phyloP scores from a whole-genome alignment of 1,284 basidiomycete genomes.

The Rhodotorula sp. region DNA sequence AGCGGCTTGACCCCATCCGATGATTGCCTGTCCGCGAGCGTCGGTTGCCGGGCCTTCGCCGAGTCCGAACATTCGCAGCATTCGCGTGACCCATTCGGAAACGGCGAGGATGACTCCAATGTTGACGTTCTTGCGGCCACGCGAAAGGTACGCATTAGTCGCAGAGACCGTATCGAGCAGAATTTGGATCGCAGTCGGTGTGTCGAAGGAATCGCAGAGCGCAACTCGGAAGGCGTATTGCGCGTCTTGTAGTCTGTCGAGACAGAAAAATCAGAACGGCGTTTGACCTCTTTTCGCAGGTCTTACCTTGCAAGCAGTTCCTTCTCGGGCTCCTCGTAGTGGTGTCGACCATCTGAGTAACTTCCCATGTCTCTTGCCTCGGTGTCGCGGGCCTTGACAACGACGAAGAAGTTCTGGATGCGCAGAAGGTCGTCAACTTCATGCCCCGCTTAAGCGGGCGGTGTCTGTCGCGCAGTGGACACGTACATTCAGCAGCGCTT shows the following conservation, averaged over 20 bases:
- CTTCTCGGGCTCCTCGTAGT: constrained; percentile 54
- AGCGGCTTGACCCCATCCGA: constrained; percentile 55
- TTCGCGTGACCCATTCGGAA: constrained; percentile 79
- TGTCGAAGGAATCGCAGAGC: constrained; percentile 97
- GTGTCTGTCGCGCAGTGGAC: no score
- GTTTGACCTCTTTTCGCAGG: no score
- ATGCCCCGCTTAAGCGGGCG: neutral
- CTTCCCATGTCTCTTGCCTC: constrained; percentile 50
- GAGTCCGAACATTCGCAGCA: constrained; percentile 93
- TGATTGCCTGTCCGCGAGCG: constrained; percentile 39
- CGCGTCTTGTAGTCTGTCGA: constrained; percentile 64
- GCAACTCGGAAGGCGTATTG: constrained; percentile 81
- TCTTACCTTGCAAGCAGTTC: constrained; percentile 45
- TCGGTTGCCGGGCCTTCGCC: constrained; percentile 63
- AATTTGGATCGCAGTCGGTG: constrained; percentile 73
- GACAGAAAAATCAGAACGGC: no score
- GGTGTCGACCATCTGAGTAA: constrained; percentile 52
- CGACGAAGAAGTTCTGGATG: constrained; percentile 86
- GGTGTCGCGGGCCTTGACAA: constrained; percentile 69
- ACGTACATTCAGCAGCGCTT: constrained; percentile 80
- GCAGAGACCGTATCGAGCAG: constrained; percentile 81
- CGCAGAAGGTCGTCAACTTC: neutral
- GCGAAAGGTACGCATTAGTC: constrained; percentile 78
- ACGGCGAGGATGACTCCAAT: constrained; percentile 68
- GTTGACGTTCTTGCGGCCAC: constrained; percentile 54